phyloP scores from a whole-genome alignment of 495 filamentous ascomycete species.

The Penicillium flavigenum region DNA sequence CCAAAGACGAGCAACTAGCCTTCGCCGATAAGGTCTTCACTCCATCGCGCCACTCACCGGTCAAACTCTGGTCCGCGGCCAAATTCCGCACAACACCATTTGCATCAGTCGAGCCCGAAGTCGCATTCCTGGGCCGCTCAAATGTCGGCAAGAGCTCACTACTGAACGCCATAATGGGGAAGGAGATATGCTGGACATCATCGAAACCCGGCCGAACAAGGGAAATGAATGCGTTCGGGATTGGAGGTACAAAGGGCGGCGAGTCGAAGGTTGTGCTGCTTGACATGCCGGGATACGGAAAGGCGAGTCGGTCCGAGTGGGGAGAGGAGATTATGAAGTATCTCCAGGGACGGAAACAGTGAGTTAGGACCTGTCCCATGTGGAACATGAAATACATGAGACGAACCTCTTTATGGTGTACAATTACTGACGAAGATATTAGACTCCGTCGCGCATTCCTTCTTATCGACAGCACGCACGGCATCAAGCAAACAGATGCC shows the following conservation, averaged over 20 bases:
- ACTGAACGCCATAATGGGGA: constrained; percentile 75
- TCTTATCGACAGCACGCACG: constrained; percentile 76
- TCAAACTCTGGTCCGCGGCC: constrained; percentile 67
- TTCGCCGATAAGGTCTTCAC: constrained; percentile 63
- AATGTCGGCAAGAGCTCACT: constrained; percentile 93
- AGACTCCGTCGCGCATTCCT: constrained; percentile 75
- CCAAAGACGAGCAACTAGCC: constrained; percentile 53
- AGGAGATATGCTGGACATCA: constrained; percentile 60
- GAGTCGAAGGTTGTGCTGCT: constrained; percentile 63
- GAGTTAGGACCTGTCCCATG: constrained; percentile 24
- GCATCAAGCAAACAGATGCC: constrained; percentile 72
- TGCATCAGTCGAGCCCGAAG: constrained; percentile 47
- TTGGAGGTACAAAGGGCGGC: constrained; percentile 57
- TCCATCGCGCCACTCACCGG: constrained; percentile 50
- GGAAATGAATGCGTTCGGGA: constrained; percentile 81
- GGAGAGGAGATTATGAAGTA: constrained; percentile 86
- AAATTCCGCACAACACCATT: constrained; percentile 66
- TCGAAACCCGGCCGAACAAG: constrained; percentile 73
- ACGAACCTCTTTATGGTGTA: background rate
- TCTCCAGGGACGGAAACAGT: constrained; percentile 66
- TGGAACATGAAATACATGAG: background rate
- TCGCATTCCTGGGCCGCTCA: constrained; percentile 77
- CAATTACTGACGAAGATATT: background rate
- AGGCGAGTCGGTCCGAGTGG: constrained; percentile 73
- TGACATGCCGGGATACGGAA: constrained; percentile 95